Conservation (phyloP, 768 basidiomycete genomes). For the Fibroporia radiculosa region DNA sequence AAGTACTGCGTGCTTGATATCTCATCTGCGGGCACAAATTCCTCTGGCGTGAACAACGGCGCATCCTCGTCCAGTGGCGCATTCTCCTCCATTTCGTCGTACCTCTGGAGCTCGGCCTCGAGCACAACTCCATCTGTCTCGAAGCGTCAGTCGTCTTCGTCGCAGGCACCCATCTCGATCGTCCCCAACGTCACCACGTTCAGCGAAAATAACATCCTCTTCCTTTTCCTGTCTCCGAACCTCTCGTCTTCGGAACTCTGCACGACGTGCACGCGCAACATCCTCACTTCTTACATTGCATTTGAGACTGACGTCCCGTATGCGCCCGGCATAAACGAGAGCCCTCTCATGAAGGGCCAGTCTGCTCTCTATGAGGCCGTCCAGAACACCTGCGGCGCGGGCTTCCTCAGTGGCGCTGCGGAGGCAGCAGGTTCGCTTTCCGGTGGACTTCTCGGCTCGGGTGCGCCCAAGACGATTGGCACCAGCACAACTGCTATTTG, state of each 20-base stretch:
- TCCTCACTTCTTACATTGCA: slow-evolving; percentile 69
- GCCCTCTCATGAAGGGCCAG: slow-evolving; percentile 62
- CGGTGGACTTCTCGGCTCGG: slow-evolving; percentile 25
- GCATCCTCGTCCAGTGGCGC: slow-evolving; percentile 8
- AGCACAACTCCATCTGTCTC: slow-evolving; percentile 12
- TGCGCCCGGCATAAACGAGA: slow-evolving; percentile 61
- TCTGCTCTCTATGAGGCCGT: slow-evolving; percentile 55
- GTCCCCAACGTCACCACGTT: slow-evolving; percentile 51
- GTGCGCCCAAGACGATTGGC: slow-evolving; percentile 19
- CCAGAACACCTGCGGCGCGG: slow-evolving; percentile 53
- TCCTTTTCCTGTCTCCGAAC: slow-evolving; percentile 65
- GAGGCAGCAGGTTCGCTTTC: slow-evolving; percentile 61
- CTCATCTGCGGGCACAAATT: slow-evolving; percentile 22
- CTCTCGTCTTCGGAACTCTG: slow-evolving; percentile 54
- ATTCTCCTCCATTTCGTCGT: slow-evolving; percentile 14
- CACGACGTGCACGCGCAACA: slow-evolving; percentile 70
- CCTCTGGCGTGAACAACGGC: slow-evolving; percentile 14
- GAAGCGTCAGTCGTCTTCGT: slow-evolving; percentile 16
- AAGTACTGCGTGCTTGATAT: slow-evolving; percentile 61
- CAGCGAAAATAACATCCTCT: slow-evolving; percentile 56
- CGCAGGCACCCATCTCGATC: slow-evolving; percentile 27
- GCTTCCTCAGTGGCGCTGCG: slow-evolving; percentile 62
- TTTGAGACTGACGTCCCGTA: slow-evolving; percentile 71
- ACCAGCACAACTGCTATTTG: slow-evolving; percentile 23
- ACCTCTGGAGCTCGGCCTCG: slow-evolving; percentile 18